Conservation (phyloP, 1,284 basidiomycete genomes). For the Puccinia brachypodii region DNA sequence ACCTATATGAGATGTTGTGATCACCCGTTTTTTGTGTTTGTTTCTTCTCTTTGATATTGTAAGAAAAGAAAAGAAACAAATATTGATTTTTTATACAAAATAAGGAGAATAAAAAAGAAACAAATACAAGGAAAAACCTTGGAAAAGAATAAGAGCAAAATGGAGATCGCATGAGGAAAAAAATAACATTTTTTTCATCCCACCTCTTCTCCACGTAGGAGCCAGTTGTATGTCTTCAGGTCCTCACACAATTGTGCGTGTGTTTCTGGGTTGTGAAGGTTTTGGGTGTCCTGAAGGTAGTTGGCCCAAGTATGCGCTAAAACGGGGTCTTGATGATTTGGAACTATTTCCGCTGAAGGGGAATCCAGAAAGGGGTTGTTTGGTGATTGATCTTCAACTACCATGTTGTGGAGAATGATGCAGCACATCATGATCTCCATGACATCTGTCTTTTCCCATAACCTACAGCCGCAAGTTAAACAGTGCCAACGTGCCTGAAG, state of each 20-base stretch:
- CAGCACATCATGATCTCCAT: conserved; percentile 1
- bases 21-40: too few species aligned
- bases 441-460: not conserved
- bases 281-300: not conserved
- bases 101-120: too few species aligned
- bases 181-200: too few species aligned
- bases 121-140: too few species aligned
- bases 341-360: not conserved
- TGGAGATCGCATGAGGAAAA: too few species aligned
- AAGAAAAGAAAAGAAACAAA: too few species aligned
- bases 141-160: too few species aligned
- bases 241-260: not conserved
- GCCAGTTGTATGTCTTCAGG: not conserved
- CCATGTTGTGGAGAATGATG: conserved; percentile 9
- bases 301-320: not conserved
- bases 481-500: not conserved
- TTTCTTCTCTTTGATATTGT: too few species aligned
- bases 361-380: not conserved
- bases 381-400: not conserved
- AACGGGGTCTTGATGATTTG: not conserved
- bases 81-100: too few species aligned
- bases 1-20: too few species aligned
- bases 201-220: not conserved
- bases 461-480: not conserved
- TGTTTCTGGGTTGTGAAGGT: not conserved